Conservation (phyloP, 2,329 filamentous ascomycete species). For the Colletotrichum truncatum region DNA sequence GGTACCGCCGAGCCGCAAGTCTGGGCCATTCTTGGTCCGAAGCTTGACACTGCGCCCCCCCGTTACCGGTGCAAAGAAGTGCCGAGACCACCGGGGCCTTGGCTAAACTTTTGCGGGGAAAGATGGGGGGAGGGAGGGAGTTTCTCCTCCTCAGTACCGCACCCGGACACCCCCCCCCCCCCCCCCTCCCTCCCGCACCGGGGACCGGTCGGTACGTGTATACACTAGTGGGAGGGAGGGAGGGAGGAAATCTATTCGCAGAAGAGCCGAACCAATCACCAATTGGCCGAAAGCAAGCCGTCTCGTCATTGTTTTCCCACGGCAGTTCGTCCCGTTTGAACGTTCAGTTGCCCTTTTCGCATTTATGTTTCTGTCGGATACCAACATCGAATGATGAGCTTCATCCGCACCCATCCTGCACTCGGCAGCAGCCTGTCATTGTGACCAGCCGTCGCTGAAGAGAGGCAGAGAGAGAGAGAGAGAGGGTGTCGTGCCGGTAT, state of each 20-base stretch:
- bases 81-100: not conserved
- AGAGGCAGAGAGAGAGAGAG: no score
- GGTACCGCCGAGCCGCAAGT: not conserved
- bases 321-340: not conserved
- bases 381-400: no score
- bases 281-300: not conserved
- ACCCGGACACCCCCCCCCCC: not conserved
- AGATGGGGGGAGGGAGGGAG: no score
- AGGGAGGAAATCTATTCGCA: no score
- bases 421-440: no score
- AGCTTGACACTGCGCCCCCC: not conserved
- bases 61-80: not conserved
- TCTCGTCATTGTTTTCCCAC: not conserved
- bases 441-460: no score
- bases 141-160: not conserved
- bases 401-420: no score
- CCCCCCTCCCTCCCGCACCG: no score
- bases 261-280: conserved; percentile 11
- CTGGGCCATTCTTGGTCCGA: not conserved
- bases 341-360: no score
- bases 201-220: no score
- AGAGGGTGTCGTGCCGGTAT: not conserved
- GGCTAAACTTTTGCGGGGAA: not conserved
- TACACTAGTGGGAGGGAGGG: no score
- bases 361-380: no score